Evolutionary conservation across 2,329 filamentous ascomycete species (phyloP).

Genomic region (Fusarium sp.): DNA sequence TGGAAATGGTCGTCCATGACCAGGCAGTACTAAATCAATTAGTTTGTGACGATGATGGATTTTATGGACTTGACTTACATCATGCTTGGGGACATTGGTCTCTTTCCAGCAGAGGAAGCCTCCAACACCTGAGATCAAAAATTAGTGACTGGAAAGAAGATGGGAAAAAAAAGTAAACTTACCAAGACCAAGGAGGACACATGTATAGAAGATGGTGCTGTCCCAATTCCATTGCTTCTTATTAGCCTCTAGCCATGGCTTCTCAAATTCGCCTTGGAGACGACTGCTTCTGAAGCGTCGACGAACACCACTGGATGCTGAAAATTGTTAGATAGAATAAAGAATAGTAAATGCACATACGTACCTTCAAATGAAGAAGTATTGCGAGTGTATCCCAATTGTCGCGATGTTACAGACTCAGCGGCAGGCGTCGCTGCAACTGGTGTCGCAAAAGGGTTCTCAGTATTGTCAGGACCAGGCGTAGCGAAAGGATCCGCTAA

Average conservation of each 20-base stretch:
- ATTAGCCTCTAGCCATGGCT: constrained; percentile 40
- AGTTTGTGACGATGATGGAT: neutral
- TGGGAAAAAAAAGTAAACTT: neutral
- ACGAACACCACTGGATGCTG: constrained; percentile 42
- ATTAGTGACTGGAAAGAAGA: neutral
- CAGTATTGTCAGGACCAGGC: constrained; percentile 26
- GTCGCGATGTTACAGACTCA: constrained; percentile 28
- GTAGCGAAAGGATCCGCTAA: constrained; percentile 24
- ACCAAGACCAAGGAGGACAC: constrained; percentile 39
- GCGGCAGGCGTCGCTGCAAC: constrained; percentile 35
- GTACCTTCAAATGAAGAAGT: constrained; percentile 33
- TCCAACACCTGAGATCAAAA: constrained; percentile 19
- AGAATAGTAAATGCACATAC: neutral
- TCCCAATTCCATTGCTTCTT: constrained; percentile 44
- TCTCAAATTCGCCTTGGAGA: constrained; percentile 42
- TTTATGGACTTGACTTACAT: constrained; percentile 10
- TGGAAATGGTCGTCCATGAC: constrained; percentile 42
- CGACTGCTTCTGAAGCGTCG: constrained; percentile 45
- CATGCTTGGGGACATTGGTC: constrained; percentile 32
- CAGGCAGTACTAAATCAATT: constrained; percentile 37
- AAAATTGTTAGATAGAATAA: neutral
- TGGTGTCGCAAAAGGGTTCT: constrained; percentile 40
- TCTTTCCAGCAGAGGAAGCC: constrained; percentile 39
- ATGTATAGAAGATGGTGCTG: constrained; percentile 45
- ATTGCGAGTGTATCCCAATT: constrained; percentile 15